Percentiles rank a stretch among this genome's conserved stretches.
phyloP scores from a whole-genome alignment of 495 filamentous ascomycete genomes.

The Recurvomyces mirabilis region DNA sequence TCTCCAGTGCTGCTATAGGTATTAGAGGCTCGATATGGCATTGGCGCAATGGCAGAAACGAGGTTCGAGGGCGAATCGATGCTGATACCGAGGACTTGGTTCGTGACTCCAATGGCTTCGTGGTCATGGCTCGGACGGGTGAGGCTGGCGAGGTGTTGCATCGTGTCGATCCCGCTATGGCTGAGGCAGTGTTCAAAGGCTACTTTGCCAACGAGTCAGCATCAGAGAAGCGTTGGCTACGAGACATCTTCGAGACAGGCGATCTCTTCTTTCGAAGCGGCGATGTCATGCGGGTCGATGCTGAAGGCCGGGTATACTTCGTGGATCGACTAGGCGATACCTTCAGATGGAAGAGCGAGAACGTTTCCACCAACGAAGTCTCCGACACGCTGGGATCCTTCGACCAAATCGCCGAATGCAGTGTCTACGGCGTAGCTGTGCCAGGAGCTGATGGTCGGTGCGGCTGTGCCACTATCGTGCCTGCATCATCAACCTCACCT shows the following conservation, averaged over 20 bases:
- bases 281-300: constrained; percentile 54
- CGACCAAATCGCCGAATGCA: constrained; percentile 59
- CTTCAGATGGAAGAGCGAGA: constrained; percentile 75
- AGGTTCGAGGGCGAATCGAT: constrained; percentile 27
- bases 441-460: constrained; percentile 40
- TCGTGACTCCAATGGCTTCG: constrained; percentile 52
- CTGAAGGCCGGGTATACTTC: constrained; percentile 68
- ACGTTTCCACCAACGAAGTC: constrained; percentile 71
- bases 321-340: constrained; percentile 67
- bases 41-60: constrained; percentile 14
- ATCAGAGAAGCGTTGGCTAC: constrained; percentile 56
- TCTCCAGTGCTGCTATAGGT: constrained; percentile 68
- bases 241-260: constrained; percentile 58
- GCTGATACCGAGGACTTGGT: constrained; percentile 29
- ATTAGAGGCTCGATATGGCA: constrained; percentile 23
- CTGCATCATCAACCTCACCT: not conserved
- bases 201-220: constrained; percentile 59
- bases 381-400: constrained; percentile 53
- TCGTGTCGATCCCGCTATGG: constrained; percentile 53
- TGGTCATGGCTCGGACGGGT: constrained; percentile 44
- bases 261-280: constrained; percentile 66
- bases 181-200: constrained; percentile 49
- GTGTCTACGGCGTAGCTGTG: constrained; percentile 65
- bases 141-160: constrained; percentile 77
- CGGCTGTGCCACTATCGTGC: constrained; percentile 30